These are phyloP conservation scores for Coemansia sp. DNA, from an alignment of 192 early-diverging fungal species.

Conservation along the genomic window DNA sequence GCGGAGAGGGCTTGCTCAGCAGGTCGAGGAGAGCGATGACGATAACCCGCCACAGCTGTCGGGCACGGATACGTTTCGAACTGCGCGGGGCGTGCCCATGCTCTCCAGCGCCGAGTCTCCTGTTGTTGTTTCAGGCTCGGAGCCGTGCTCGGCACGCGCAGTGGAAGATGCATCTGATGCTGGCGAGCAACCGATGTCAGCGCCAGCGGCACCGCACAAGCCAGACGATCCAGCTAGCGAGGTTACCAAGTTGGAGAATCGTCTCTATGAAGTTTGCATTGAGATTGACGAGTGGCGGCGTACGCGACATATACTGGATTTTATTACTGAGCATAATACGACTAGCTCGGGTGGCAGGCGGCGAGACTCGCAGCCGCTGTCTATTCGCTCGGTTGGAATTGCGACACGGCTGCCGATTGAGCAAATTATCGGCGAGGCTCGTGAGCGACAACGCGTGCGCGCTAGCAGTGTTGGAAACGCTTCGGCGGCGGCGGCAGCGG, in stretches of 20 bases:
- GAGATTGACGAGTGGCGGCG: conserved; percentile 52
- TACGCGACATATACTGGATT: conserved; percentile 22
- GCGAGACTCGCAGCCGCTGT: conserved; percentile 19
- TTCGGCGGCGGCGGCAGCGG: not conserved
- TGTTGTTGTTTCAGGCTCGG: not conserved
- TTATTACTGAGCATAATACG: conserved; percentile 14
- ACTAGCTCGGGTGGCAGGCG: not conserved
- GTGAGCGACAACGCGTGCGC: conserved; percentile 18
- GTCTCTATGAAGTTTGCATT: conserved; percentile 30
- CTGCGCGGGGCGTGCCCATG: conserved; percentile 30
- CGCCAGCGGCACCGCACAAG: not conserved
- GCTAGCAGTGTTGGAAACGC: conserved; percentile 21
- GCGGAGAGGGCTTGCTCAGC: not conserved
- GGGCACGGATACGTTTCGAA: conserved; percentile 31
- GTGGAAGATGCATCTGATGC: not conserved
- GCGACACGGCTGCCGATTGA: conserved; percentile 16
- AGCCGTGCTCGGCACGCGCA: not conserved
- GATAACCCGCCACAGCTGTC: conserved; percentile 21
- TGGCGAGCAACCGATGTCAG: not conserved
- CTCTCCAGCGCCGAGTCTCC: conserved; percentile 7
- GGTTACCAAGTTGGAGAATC: conserved; percentile 18
- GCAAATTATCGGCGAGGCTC: conserved; percentile 18
- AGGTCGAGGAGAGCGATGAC: not conserved
- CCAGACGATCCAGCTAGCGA: not conserved
- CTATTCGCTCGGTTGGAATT: conserved; percentile 10